Evolutionary conservation across 2,329 filamentous ascomycete species (phyloP), one percentile per base, ranked within the genome.

Genomic region (Didymella glomerata): DNA sequence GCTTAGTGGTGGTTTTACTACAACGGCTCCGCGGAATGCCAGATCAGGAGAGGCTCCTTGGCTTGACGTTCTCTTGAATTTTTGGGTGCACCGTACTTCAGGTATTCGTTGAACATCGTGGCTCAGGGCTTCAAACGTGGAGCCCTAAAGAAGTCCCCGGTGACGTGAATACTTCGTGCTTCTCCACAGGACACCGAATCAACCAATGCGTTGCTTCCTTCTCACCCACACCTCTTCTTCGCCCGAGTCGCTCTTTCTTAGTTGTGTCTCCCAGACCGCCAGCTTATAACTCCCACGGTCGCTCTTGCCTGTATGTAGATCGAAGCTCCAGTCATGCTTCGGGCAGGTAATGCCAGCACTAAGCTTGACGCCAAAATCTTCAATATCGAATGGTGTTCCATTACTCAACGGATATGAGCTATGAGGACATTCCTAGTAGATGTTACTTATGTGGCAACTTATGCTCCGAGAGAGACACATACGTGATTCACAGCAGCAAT

Each of bases 301-400:
- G 1, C 82, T 82, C 66, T 79, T 79, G 0, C 89, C 89, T 0
- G 88, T 85, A 51, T 86, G 84, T 2, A 91, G 67, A 69, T 91
- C 89, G 73, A 91, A 91, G 0, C 87, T 88, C 89, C 89, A 91
- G 4, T 81, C 85, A 61, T 91, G 88, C 62, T 90, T 90, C 0
- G 88, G 87, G 71, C 89, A 91, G 0, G 82, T 84, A 3, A 91
- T 77, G 0, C 88, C 89, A 0, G 86, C 82, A 54, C 86, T 88
- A 7, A 89, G 72, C 4, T 83, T 79, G 2, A 89, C 77, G 0
- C 89, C 88, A 69, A 90, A 91, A 60, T 91, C 89, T 65, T 91
- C 89, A 66, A 91, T 90, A 53, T 91, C 89, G 57, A 90, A 90
- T 0, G 87, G 80, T 0, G 76, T 83, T 0, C 86, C 88, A 42